Evolutionary conservation across 176 grass and related monocot species (phyloP), one percentile per base, ranked within the genome.

Genomic region (Raddia guianensis): DNA sequence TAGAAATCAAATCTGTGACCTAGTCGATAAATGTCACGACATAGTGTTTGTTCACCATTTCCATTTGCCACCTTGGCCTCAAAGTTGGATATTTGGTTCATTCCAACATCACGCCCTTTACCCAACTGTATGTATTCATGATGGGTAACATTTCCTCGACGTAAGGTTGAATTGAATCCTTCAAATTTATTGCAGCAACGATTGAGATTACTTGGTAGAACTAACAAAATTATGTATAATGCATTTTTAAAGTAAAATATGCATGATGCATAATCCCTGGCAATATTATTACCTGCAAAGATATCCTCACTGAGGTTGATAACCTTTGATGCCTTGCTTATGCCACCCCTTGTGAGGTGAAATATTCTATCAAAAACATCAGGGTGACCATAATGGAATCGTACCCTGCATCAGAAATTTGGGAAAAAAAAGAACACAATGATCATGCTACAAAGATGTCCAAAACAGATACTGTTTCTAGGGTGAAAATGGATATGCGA

Each of bases 311-410:
- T 93, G 59, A 90, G 81, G 83, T 93, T 93, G 64, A 93, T 90
- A 81, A 80, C 85, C n/a, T 89, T 84, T 74, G 91, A 93, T 46
- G 91, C 81, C 44, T 93, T 93, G 75, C 91, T 93, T 68, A 93
- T 90, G 68, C 91, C 91, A 82, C 87, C 91, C 72, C 91, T 93
- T 57, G 91, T 93, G n/a, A 90, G 73, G 70, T 93, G 87, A 82
- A 93, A 93, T 50, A 90, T 84, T 79, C 91, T 90, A 85, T 93
- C 87, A 7, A 93, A 93, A 77, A 93, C 91, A 87, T 93, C 91
- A 79, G 91, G 87, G 49, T 93, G 91, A 18, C 91, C 91, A 85
- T 93, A 93, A 82, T 93, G 91, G 70, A 93, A 93, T 72, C 87
- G 73, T 42, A 93, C 82, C 75, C 87, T 93, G 87, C 37, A 82